Base-by-base conservation (phyloP, 2,329 filamentous ascomycete genomes). In the Neonectria neomacrospora region DNA sequence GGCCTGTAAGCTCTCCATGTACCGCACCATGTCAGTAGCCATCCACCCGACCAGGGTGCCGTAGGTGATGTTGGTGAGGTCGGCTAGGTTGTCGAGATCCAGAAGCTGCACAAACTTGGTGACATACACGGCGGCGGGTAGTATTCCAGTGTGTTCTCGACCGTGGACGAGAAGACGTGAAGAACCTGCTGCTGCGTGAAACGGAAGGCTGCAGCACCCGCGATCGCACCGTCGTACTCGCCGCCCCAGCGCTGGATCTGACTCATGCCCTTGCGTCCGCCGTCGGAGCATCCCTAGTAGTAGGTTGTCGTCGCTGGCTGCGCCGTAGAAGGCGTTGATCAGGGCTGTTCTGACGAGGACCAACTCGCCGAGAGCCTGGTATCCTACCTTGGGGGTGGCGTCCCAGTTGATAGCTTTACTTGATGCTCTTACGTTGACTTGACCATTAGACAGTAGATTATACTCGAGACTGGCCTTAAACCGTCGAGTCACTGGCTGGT, bases 21-120 rank as follows among this genome's bases (percentile, higher is more conserved):
- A 88, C 41, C 77, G 78, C 50, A 81, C 70, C 78, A 82, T 79
- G 6, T 81, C 85, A 5, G 73, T 77, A 41, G 78, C 73, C 78
- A 87, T 88, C 84, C 84, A 88, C 16, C 80, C 78, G n/a, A 80
- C 78, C 5, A 88, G 78, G 0, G 82, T 87, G 70, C 88, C 84
- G 73, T 87, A 88, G 18, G 84, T 86, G 26, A 87, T 80, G 59
- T 77, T 74, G 66, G 81, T 73, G 5, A 86, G 76, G 41, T 75
- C 72, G 5, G 76, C 70, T n/a, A 85, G 75, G 68, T 81, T 83
- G 61, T 77, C 75, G 11, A 76, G 57, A 56, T 82, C 69, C 3
- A 80, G 71, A 1, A 81, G 74, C 65, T 83, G 66, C 8, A 85
- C 54, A 65, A 79, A 83, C 6, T 77, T 77, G n/a, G 78, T 74